phyloP scores from a whole-genome alignment of 2,329 filamentous ascomycete species.

The Dactylellina haptotyla region DNA sequence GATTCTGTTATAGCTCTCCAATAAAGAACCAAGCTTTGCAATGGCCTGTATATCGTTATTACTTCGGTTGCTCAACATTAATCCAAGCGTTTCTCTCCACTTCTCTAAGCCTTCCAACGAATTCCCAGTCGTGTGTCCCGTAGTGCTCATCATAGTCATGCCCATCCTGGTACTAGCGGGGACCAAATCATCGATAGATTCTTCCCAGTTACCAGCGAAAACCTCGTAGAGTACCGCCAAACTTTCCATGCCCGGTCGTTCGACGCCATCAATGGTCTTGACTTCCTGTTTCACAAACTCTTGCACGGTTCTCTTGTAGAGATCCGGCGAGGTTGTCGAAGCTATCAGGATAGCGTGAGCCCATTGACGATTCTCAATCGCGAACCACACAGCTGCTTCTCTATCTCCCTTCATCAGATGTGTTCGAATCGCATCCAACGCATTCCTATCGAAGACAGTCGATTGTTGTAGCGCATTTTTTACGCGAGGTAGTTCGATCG shows the following conservation, averaged over 20 bases:
- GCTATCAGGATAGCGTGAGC: constrained; percentile 94
- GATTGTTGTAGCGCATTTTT: constrained; percentile 55
- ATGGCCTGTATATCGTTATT: constrained; percentile 80
- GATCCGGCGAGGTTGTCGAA: constrained; percentile 76
- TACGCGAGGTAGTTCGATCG: constrained; percentile 54
- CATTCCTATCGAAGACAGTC: constrained; percentile 69
- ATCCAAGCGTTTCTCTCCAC: constrained; percentile 88
- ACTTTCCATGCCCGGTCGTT: constrained; percentile 75
- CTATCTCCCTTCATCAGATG: constrained; percentile 81
- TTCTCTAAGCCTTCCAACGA: constrained; percentile 86
- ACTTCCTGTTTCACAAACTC: constrained; percentile 97
- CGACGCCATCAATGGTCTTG: constrained; percentile 71
- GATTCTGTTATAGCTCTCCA: constrained; percentile 84
- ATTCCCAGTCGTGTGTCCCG: constrained; percentile 69
- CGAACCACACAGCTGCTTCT: constrained; percentile 91
- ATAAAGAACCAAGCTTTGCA: constrained; percentile 79
- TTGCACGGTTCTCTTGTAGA: constrained; percentile 92
- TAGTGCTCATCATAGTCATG: constrained; percentile 84
- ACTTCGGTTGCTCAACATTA: constrained; percentile 89
- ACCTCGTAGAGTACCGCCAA: constrained; percentile 92
- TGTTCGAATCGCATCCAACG: constrained; percentile 77
- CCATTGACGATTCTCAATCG: constrained; percentile 93
- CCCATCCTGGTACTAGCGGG: constrained; percentile 91
- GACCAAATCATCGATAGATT: constrained; percentile 94
- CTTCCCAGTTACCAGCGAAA: constrained; percentile 90